Evolutionary conservation across 1,139 yeast genomes (phyloP), one percentile per base, ranked within the genome.

Genomic region (Keqinozyma sinolaborantium): DNA sequence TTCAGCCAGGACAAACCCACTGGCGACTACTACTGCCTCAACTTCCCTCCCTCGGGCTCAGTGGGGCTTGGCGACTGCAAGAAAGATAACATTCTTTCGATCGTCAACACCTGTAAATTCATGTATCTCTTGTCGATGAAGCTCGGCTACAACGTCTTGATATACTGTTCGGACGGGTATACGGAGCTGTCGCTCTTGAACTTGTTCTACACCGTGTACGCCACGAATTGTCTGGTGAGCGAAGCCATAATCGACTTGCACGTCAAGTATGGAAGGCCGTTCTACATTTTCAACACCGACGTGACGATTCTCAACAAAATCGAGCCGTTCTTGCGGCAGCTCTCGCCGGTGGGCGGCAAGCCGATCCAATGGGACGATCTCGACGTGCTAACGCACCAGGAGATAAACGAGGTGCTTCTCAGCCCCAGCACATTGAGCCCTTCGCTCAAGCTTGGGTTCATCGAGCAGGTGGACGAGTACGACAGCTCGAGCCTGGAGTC

Each of bases 131-230:
- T 60, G 35, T 56, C 65, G 9, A 51, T 60, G 0, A 47, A 57
- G 14, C 57, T 68, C 24, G 40, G 54, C 1, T 30, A 39, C 8
- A 48, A 50, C 11, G 51, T 70, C 2, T 55, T 90, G 39, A 64
- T 88, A 11, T 83, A 81, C 51, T 88, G 96, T 51, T 76, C 85
- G 3, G 97, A 90, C 59, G 97, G 97, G 0, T 90, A 88, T 56
- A 87, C 97, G 0, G 97, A 90, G 51, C 83, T 90, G 39, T 80
- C 95, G 4, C 66, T 90, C 18, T 59, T 90, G 29, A 75, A 79
- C 0, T 61, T 87, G 27, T 77, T 88, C 39, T 88, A 76, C 50
- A 46, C 84, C 35, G 82, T 90, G 40, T 90, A 83, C 54, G 58
- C 83, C 3, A 66, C 77, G 26, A 76, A 83, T 32, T 50, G 74